Conservation (phyloP, 176 grass and related monocot genomes). For the Triticum urartu region DNA sequence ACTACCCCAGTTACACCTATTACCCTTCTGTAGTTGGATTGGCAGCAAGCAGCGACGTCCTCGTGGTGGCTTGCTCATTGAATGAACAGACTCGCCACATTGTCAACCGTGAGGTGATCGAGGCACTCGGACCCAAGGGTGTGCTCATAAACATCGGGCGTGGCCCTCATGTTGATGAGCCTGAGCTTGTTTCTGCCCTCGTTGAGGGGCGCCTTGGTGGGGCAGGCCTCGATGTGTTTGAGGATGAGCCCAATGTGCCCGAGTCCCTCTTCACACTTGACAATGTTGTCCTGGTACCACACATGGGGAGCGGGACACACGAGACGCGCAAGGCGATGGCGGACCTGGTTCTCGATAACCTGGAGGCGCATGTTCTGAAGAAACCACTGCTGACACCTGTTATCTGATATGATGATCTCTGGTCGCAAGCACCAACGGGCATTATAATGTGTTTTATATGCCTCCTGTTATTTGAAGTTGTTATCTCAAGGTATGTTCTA, state of each 20-base stretch:
- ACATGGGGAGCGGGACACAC: conserved; percentile 63
- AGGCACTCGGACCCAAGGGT: conserved; percentile 69
- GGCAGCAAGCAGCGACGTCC: conserved; percentile 63
- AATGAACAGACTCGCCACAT: conserved; percentile 67
- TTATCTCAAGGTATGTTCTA: too few species aligned
- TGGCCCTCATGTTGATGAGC: conserved; percentile 75
- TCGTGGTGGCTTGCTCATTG: conserved; percentile 70
- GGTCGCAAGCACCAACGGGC: background rate
- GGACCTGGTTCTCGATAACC: conserved; percentile 77
- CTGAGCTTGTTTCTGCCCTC: conserved; percentile 61
- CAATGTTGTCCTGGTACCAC: conserved; percentile 72
- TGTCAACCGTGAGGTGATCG: conserved; percentile 75
- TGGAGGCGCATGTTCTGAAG: conserved; percentile 58
- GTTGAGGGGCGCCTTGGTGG: conserved; percentile 62
- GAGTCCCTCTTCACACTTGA: conserved; percentile 62
- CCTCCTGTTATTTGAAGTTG: too few species aligned
- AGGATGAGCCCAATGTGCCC: conserved; percentile 65
- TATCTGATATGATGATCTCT: conserved; percentile 27
- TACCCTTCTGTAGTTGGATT: conserved; percentile 48
- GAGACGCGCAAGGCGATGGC: conserved; percentile 74
- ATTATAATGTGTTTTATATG: background rate
- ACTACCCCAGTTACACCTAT: conserved; percentile 59
- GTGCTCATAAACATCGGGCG: conserved; percentile 84
- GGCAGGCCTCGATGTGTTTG: conserved; percentile 85
- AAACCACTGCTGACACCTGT: conserved; percentile 78